Evolutionary conservation across 2,329 filamentous ascomycete species (phyloP), one percentile per base, ranked within the genome.

Genomic region (Fusarium pininemorale): DNA sequence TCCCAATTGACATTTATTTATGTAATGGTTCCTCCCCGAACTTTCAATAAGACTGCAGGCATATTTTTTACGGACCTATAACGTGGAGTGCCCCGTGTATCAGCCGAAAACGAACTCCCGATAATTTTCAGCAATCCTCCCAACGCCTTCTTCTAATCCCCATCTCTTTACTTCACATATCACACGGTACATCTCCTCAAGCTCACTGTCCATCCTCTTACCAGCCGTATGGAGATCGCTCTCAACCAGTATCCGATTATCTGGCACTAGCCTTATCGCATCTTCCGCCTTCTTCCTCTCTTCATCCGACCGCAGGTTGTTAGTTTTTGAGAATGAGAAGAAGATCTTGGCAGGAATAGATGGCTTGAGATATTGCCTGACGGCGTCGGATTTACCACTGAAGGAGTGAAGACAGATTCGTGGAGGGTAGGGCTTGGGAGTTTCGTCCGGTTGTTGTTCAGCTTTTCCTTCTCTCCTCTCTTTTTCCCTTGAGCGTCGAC

Each of bases 381-480:
- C 84, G 9, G 91, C 88, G 44, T 96, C 91, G 9, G 90, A 86
- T 6, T 92, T 89, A 0, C 94, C 95, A 32, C 93, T 96, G 81
- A 94, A 98, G 0, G 95, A 97, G 81, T 98, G 95, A 67, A 98
- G 88, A 78, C 95, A 98, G 75, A 98, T 91, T 8, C 94, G 87
- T 1, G 94, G 94, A 7, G 95, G 94, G 76, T 91, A 98, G 0
- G 2, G 92, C 2, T 77, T 76, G 1, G 26, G 2, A 0, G 1
- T 5, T 0, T 26, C 3, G 2, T 24, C 18, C 0, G 35, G 7
- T 88, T 48, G 85, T 87, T 53, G n/a, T 0, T 7, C 13, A 0
- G 30, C 5, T 11, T 66, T 30, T 0, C 7, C 20, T 3, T 53
- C 74, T 48, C 14, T 79, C 66, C 11, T 78, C 20, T 53, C 58